These are phyloP conservation scores for Bolboschoenus planiculmis DNA, from an alignment of 176 grass and related monocot species.

Conservation along the genomic window DNA sequence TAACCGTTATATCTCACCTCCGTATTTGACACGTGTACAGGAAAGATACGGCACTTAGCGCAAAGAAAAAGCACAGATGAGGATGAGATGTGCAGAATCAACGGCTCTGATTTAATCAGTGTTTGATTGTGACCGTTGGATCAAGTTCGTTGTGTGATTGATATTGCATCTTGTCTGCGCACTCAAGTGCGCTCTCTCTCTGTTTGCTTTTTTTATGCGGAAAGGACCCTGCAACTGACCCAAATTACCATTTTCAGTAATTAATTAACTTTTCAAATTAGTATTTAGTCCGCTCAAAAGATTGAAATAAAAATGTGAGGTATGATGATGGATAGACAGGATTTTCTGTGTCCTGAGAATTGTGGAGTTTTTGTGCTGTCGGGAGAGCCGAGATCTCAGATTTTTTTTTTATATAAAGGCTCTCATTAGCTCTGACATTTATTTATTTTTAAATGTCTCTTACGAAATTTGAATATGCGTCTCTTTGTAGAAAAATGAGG, in stretches of 20 bases:
- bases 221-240: background rate
- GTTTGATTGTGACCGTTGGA: background rate
- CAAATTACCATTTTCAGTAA: too few species aligned
- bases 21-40: background rate
- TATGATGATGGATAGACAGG: background rate
- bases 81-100: background rate
- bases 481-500: too few species aligned
- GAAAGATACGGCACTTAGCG: background rate
- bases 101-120: background rate
- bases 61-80: background rate
- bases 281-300: background rate
- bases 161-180: conserved; percentile 20
- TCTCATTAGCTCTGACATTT: too few species aligned
- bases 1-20: background rate
- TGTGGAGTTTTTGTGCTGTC: too few species aligned
- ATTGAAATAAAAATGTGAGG: background rate
- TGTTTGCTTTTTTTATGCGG: background rate
- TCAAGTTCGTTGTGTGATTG: background rate
- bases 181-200: background rate
- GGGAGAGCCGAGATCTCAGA: too few species aligned
- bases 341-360: too few species aligned
- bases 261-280: background rate
- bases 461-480: too few species aligned
- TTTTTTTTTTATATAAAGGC: too few species aligned
- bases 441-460: too few species aligned